Evolutionary conservation across 1,284 basidiomycete genomes (phyloP).

Genomic region (Pulveroboletus sp.): DNA sequence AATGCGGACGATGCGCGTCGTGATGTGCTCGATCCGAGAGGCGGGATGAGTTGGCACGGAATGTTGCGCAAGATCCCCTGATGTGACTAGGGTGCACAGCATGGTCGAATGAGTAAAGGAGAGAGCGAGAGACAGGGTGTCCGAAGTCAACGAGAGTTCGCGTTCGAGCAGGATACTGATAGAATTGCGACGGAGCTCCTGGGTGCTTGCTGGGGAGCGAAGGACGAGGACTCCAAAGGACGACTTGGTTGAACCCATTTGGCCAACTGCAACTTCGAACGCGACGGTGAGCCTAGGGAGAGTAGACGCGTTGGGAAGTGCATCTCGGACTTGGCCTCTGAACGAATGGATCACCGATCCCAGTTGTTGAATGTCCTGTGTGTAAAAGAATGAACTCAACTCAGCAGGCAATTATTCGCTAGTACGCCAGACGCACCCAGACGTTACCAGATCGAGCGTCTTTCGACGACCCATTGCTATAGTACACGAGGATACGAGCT

Average conservation of each 20-base stretch:
- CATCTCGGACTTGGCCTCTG: slow-evolving; percentile 4
- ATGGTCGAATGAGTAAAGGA: slow-evolving; percentile 31
- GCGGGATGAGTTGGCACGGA: slow-evolving; percentile 13
- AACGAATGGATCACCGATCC: slow-evolving; percentile 17
- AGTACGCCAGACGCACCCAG: slow-evolving; percentile 19
- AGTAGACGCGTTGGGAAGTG: slow-evolving; percentile 13
- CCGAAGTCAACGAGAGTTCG: slow-evolving; percentile 22
- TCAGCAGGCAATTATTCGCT: background rate
- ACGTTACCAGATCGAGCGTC: slow-evolving; percentile 12
- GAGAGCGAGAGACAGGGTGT: slow-evolving; percentile 23
- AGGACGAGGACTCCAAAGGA: slow-evolving; percentile 18
- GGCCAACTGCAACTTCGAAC: slow-evolving; percentile 21
- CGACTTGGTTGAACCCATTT: background rate
- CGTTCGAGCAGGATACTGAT: slow-evolving; percentile 20
- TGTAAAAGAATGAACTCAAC: background rate
- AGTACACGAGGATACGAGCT: slow-evolving; percentile 23
- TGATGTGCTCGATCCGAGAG: slow-evolving; percentile 21
- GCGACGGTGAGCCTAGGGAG: slow-evolving; percentile 27
- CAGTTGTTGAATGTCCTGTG: slow-evolving; percentile 22
- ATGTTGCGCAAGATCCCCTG: background rate
- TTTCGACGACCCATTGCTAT: slow-evolving; percentile 1
- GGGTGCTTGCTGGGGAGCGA: slow-evolving; percentile 4
- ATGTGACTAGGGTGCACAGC: slow-evolving; percentile 15
- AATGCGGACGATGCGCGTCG: slow-evolving; percentile 27
- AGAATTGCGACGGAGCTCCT: slow-evolving; percentile 3